Percentiles rank a stretch among this genome's conserved stretches.
Conservation (phyloP, 306 rosid species). For the Medicago arabica region DNA sequence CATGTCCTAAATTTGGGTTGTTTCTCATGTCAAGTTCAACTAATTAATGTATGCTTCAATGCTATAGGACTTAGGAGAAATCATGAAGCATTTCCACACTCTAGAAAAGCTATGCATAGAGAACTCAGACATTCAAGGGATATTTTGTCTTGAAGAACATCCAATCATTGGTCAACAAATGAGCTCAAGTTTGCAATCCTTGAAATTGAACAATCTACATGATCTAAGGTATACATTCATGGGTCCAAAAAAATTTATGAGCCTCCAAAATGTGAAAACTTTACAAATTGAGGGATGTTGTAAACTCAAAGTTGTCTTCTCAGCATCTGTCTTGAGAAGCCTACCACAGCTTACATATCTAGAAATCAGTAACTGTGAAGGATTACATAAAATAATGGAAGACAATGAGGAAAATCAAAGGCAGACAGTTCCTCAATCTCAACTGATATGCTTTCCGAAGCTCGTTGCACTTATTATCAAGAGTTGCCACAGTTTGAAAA, state of each 20-base stretch:
- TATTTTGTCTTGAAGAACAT: background rate
- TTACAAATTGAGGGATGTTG: conserved; percentile 7
- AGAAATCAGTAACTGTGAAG: conserved; percentile 15
- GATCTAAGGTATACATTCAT: conserved; percentile 11
- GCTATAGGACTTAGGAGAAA: background rate
- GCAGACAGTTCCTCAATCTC: background rate
- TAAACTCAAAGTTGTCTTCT: conserved; percentile 1
- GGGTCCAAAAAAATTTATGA: background rate
- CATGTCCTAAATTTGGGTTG: too few relatives aligned
- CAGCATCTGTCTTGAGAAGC: conserved; percentile 14
- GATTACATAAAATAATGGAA: conserved; percentile 5
- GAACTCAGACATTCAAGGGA: conserved; percentile 1
- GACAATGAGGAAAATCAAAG: background rate
- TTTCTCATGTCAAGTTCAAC: background rate
- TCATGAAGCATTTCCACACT: background rate
- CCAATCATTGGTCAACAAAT: conserved; percentile 10
- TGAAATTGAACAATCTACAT: conserved; percentile 5
- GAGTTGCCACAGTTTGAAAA: conserved; percentile 2
- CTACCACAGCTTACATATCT: conserved; percentile 11
- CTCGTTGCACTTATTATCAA: conserved; percentile 11
- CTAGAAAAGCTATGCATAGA: background rate
- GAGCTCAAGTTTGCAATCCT: conserved; percentile 8
- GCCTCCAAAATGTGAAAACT: conserved; percentile 13
- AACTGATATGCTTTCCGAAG: conserved; percentile 6
- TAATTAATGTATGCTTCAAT: background rate